Conservation (phyloP, 2,329 filamentous ascomycete species). For the Hypoxylon sp. region DNA sequence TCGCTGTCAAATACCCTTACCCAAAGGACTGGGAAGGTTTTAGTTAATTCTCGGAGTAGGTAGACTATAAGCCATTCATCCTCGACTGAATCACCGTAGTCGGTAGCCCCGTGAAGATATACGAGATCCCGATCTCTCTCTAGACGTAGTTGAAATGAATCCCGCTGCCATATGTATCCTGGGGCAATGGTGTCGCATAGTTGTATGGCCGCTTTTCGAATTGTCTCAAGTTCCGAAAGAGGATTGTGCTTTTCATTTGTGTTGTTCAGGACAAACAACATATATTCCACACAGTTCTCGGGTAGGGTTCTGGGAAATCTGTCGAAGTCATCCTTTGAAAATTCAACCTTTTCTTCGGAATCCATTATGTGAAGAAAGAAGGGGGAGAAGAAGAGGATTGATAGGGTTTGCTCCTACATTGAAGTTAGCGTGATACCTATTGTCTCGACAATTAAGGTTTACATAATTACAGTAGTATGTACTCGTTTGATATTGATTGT, state of each 20-base stretch:
- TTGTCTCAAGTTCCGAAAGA: constrained; percentile 72
- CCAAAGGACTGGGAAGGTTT: constrained; percentile 77
- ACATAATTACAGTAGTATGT: too few species aligned
- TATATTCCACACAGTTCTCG: constrained; percentile 88
- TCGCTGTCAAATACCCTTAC: constrained; percentile 85
- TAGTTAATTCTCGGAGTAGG: constrained; percentile 82
- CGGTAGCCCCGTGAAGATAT: constrained; percentile 79
- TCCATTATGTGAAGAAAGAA: too few species aligned
- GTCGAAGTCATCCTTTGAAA: constrained; percentile 44
- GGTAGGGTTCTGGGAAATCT: constrained; percentile 61
- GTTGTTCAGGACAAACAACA: constrained; percentile 74
- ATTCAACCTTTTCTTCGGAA: constrained; percentile 39
- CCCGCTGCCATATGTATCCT: constrained; percentile 95
- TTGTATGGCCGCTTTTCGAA: constrained; percentile 73
- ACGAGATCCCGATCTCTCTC: constrained; percentile 64
- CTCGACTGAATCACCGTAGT: constrained; percentile 93
- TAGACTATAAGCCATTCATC: constrained; percentile 98
- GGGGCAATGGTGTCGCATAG: constrained; percentile 72
- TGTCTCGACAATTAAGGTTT: too few species aligned
- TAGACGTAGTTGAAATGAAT: constrained; percentile 75
- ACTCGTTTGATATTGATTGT: too few species aligned
- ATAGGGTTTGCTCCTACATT: too few species aligned
- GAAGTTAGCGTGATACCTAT: too few species aligned
- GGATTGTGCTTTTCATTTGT: constrained; percentile 63
- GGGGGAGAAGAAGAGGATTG: too few species aligned